Base-by-base conservation (phyloP, 2,329 filamentous ascomycete species). In the Fusarium hostae region DNA sequence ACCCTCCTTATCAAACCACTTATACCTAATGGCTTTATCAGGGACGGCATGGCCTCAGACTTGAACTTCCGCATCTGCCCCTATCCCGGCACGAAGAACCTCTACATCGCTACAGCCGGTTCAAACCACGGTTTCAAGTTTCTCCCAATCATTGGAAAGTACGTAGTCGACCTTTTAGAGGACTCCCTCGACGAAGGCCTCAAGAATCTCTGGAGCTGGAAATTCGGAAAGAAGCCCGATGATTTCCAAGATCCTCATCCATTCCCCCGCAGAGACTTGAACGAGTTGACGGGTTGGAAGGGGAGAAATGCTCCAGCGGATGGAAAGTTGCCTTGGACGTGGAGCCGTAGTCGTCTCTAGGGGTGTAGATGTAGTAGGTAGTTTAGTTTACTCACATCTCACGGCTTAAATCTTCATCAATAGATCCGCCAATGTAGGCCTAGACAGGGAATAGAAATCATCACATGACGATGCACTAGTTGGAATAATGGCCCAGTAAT, bases 101-200 rank as follows among this genome's bases (percentile, higher is more conserved):
- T 87, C 9, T 85, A 86, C 76, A 76, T 87, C 51, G 86, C 86
- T 13, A 86, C 85, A 2, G 86, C 85, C 9, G 86, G 85, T 11
- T 86, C 83, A 55, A 85, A 85, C n/a, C 86, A 87, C 62, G 86
- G 78, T 12, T 87, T 82, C 77, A 87, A 87, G 70, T 87, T 87
- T 78, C 79, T 87, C 64, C 86, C 86, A 39, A 81, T 87, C 18
- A 78, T 87, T n/a, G 86, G 86, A 16, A 84, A 85, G 55, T 86
- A 85, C 72, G 80, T 87, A 60, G 82, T 45, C 22, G 71, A 75
- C 9, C 43, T 74, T 6, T 20, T 75, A 0, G 70, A 75, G 35
- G 61, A 82, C 4, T 80, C 70, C 2, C 78, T 87, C 20, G 72
- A 80, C 79, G n/a, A 78, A 2, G 83, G 83, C 40, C 75, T 85